These are phyloP conservation scores for Nyctanthes arbortristis DNA, from an alignment of 257 asterid species.

Conservation along the genomic window DNA sequence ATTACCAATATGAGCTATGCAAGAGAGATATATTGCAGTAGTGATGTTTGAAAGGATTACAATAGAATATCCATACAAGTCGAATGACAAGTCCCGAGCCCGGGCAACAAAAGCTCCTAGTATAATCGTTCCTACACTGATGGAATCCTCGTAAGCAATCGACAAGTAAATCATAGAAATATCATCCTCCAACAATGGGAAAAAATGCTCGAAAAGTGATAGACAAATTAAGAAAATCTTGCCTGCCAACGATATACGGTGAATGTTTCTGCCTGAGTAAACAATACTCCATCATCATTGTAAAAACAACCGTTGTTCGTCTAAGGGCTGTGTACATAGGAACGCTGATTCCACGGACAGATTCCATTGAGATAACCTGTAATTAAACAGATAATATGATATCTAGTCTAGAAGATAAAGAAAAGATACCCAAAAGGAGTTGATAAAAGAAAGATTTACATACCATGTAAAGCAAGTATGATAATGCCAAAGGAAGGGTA, in stretches of 20 bases:
- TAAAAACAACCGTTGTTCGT: slow-evolving; percentile 26
- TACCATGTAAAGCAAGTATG: slow-evolving; percentile 35
- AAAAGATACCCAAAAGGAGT: background rate
- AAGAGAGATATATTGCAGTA: slow-evolving; percentile 30
- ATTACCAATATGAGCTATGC: slow-evolving; percentile 28
- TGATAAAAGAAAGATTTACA: background rate
- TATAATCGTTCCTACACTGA: slow-evolving; percentile 32
- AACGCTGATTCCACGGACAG: slow-evolving; percentile 26
- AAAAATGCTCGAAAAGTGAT: no score
- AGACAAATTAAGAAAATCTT: background rate
- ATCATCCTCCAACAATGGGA: no score
- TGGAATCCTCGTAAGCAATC: background rate
- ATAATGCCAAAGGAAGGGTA: slow-evolving; percentile 25
- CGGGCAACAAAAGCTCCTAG: slow-evolving; percentile 31
- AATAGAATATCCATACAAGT: slow-evolving; percentile 21
- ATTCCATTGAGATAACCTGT: slow-evolving; percentile 32
- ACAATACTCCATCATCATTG: slow-evolving; percentile 29
- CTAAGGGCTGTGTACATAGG: slow-evolving; percentile 32
- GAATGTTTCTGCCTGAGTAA: slow-evolving; percentile 13
- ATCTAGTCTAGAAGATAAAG: background rate
- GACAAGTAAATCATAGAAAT: background rate
- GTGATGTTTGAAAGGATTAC: slow-evolving; percentile 24
- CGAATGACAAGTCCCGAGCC: slow-evolving; percentile 28
- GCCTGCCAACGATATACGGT: slow-evolving; percentile 21
- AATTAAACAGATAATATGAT: background rate